These are phyloP conservation scores for Orbilia oligospora DNA, from an alignment of 2,329 filamentous ascomycete genomes.

Conservation along the genomic window DNA sequence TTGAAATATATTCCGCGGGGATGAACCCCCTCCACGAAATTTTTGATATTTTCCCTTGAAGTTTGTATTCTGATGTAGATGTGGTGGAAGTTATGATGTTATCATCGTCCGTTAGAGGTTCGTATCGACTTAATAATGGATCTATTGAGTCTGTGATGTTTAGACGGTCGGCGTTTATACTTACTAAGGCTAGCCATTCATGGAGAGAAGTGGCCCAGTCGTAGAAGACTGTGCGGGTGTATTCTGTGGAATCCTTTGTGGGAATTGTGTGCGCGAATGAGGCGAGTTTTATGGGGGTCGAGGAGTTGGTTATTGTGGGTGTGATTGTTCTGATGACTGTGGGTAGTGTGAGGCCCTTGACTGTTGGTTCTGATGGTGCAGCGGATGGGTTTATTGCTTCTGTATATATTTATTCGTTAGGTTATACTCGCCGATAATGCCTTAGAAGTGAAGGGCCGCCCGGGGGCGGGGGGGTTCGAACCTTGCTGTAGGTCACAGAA, in stretches of 20 bases:
- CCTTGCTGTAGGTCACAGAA: constrained; percentile 76
- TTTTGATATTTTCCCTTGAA: constrained; percentile 48
- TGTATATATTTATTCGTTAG: constrained; percentile 62
- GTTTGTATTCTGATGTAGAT: neutral
- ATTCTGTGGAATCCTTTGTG: constrained; percentile 62
- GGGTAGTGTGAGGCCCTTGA: constrained; percentile 38
- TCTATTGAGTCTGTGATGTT: constrained; percentile 74
- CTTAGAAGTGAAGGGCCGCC: too few relatives aligned
- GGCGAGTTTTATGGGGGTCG: constrained; percentile 39
- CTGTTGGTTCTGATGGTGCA: constrained; percentile 50
- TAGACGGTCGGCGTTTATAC: constrained; percentile 76
- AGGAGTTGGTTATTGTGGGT: constrained; percentile 3
- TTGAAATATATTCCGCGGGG: constrained; percentile 61
- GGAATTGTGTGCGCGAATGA: constrained; percentile 61
- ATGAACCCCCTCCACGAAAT: constrained; percentile 63
- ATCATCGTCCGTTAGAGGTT: constrained; percentile 11
- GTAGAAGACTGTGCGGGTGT: constrained; percentile 72
- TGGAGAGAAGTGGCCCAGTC: constrained; percentile 76
- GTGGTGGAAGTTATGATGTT: neutral
- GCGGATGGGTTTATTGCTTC: constrained; percentile 65
- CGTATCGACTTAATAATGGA: constrained; percentile 73
- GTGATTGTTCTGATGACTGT: constrained; percentile 18
- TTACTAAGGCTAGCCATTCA: constrained; percentile 81
- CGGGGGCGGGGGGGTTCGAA: constrained; percentile 64
- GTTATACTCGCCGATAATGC: neutral